phyloP scores from a whole-genome alignment of 2,329 filamentous ascomycete species.

The Calonectria ilicicola region DNA sequence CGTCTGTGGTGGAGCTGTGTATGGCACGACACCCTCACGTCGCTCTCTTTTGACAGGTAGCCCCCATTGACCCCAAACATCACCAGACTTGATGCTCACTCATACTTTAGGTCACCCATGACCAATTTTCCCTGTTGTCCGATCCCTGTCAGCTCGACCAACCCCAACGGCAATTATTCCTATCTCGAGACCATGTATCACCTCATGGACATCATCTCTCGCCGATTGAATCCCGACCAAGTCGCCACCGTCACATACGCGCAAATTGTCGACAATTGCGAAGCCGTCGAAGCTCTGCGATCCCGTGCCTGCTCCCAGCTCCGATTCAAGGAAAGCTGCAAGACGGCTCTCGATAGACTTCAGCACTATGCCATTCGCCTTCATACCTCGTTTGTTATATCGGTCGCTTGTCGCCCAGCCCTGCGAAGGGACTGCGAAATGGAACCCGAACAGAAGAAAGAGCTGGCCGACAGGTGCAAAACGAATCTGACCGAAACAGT shows the following conservation, averaged over 20 bases:
- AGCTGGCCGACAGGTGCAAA: slow-evolving; percentile 70
- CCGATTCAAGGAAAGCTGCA: slow-evolving; percentile 71
- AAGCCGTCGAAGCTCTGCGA: slow-evolving; percentile 65
- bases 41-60: slow-evolving; percentile 73
- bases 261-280: slow-evolving; percentile 69
- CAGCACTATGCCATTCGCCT: slow-evolving; percentile 75
- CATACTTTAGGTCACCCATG: slow-evolving; percentile 65
- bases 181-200: slow-evolving; percentile 76
- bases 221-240: slow-evolving; percentile 67
- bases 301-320: slow-evolving; percentile 63
- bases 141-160: slow-evolving; percentile 59
- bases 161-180: slow-evolving; percentile 61
- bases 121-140: slow-evolving; percentile 69
- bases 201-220: slow-evolving; percentile 71
- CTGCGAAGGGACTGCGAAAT: slow-evolving; percentile 67
- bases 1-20: slow-evolving; percentile 74
- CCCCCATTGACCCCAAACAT: slow-evolving; percentile 16
- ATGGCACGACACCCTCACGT: slow-evolving; percentile 76
- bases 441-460: slow-evolving; percentile 63
- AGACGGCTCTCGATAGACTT: slow-evolving; percentile 71
- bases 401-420: slow-evolving; percentile 73
- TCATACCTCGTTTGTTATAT: slow-evolving; percentile 74
- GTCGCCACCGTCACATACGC: slow-evolving; percentile 61
- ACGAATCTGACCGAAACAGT: slow-evolving; percentile 73
- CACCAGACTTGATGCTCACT: slow-evolving; percentile 24